Evolutionary conservation across 2,329 filamentous ascomycete species (phyloP).

Genomic region (Paramyrothecium sp.): DNA sequence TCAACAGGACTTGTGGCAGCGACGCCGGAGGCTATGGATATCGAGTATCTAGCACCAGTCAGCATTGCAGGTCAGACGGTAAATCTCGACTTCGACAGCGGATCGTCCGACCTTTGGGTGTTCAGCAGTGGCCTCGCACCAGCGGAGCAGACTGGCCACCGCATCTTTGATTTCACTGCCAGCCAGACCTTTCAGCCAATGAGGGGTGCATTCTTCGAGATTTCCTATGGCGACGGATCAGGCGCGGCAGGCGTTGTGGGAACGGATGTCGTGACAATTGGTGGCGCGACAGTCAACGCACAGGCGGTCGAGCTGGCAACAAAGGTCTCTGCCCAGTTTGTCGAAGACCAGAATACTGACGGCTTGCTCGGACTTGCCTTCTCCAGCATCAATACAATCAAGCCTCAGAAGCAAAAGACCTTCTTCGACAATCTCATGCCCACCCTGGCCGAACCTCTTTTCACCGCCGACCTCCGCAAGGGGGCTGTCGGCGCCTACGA

Average conservation of each 20-base stretch:
- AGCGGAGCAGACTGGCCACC: slow-evolving; percentile 45
- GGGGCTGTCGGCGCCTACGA: slow-evolving; percentile 63
- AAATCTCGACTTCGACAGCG: slow-evolving; percentile 73
- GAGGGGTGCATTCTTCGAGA: slow-evolving; percentile 53
- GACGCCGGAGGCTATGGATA: slow-evolving; percentile 60
- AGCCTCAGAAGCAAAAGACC: slow-evolving; percentile 63
- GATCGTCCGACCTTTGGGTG: slow-evolving; percentile 73
- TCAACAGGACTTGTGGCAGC: slow-evolving; percentile 56
- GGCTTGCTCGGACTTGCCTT: slow-evolving; percentile 72
- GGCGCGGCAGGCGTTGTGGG: slow-evolving; percentile 63
- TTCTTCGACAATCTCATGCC: slow-evolving; percentile 70
- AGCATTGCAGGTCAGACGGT: slow-evolving; percentile 68
- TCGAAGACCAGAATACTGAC: slow-evolving; percentile 58
- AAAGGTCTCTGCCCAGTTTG: slow-evolving; percentile 55
- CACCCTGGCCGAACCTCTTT: slow-evolving; percentile 62
- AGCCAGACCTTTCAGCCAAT: slow-evolving; percentile 32
- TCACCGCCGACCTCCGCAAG: slow-evolving; percentile 65
- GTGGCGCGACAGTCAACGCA: slow-evolving; percentile 57
- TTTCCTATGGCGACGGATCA: slow-evolving; percentile 69
- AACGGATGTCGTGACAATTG: slow-evolving; percentile 65
- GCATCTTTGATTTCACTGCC: slow-evolving; percentile 32
- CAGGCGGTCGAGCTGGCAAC: slow-evolving; percentile 70
- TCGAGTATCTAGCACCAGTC: slow-evolving; percentile 67
- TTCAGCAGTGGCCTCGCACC: slow-evolving; percentile 60
- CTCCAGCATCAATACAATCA: slow-evolving; percentile 61